Evolutionary conservation across 306 rosid genomes (phyloP).

Genomic region (Oxytropis ochrocephala): DNA sequence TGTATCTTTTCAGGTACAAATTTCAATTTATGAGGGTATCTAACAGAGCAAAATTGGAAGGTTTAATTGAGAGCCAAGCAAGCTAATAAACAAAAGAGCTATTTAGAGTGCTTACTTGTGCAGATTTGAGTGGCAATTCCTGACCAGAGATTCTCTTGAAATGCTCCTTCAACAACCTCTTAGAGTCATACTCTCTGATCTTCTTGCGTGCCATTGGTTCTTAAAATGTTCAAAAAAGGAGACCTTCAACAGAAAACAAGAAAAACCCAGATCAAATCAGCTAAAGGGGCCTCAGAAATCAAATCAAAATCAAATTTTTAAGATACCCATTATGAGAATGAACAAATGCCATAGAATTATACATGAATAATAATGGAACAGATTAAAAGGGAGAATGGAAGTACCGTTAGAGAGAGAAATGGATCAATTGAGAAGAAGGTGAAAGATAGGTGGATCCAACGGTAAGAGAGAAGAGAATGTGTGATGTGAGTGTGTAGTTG

Average conservation of each 20-base stretch:
- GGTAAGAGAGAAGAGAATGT: not conserved
- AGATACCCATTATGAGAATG: not conserved
- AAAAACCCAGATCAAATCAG: constrained; percentile 22
- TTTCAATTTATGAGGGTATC: not conserved
- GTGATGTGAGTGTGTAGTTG: not conserved
- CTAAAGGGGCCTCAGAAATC: constrained; percentile 12
- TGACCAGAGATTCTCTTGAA: constrained; percentile 69
- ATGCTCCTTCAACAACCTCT: constrained; percentile 91
- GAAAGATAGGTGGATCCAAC: constrained; percentile 4
- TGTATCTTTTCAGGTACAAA: not conserved
- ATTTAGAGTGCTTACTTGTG: constrained; percentile 44
- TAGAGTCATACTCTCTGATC: constrained; percentile 94
- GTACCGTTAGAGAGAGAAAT: constrained; percentile 11
- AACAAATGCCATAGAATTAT: not conserved
- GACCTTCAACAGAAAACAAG: constrained; percentile 1
- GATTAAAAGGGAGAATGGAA: not conserved
- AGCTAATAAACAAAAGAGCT: not conserved
- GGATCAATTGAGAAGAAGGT: constrained; percentile 9
- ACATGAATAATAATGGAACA: not conserved
- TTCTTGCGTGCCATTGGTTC: constrained; percentile 94
- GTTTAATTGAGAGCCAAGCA: not conserved
- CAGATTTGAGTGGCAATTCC: constrained; percentile 71
- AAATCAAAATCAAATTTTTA: constrained; percentile 13
- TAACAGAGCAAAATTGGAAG: not conserved
- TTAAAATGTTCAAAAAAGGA: not conserved